Base-by-base conservation (phyloP, 805 yeast species). In the Nakazawaea siamensis region DNA sequence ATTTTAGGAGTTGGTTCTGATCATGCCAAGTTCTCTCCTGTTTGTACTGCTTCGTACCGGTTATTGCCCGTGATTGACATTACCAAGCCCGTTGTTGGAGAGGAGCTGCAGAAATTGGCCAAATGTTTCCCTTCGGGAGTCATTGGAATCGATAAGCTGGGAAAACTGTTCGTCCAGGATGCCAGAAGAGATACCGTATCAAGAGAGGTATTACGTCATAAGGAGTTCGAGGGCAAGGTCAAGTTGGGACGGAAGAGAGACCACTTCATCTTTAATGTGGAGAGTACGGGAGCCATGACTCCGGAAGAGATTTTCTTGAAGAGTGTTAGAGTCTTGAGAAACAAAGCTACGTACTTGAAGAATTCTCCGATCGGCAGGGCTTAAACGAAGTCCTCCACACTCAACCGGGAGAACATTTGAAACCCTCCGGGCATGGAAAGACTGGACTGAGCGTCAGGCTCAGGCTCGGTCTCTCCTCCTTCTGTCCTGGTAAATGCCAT, bases 21-120 rank as follows among this genome's bases (percentile, higher is more conserved):
- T 57, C 98, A 92, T 59, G 97, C 98, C 40, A 92, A 92, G 60
- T 92, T 85, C 56, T 86, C 97, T 6, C 98, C 98, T 4, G 98
- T 92, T 9, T 74, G 95, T 13, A 92, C 98, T 11, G 97, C 98
- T 3, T 84, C 96, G 11, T 92, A 92, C 62, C 73, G 98, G 60
- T 68, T 92, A 52, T 60, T 92, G 64, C 98, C 98, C 12, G 80
- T 75, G 18, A 88, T 88, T 47, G 77, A 81, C 43, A 86, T 92
- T 35, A 55, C 64, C 27, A 63, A 74, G 42, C 85, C 90, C 31
- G 84, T 92, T 39, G 63, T 60, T 1, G 97, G 96, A 5, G 75
- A 68, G 7, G 71, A 73, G 33, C 97, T 97, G 2, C 52, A 62
- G 36, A 81, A 74, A 50, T 85, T 92, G 60, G 86, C 83, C 57